phyloP scores from a whole-genome alignment of 495 filamentous ascomycete species.

The Bathelium albidoporum region DNA sequence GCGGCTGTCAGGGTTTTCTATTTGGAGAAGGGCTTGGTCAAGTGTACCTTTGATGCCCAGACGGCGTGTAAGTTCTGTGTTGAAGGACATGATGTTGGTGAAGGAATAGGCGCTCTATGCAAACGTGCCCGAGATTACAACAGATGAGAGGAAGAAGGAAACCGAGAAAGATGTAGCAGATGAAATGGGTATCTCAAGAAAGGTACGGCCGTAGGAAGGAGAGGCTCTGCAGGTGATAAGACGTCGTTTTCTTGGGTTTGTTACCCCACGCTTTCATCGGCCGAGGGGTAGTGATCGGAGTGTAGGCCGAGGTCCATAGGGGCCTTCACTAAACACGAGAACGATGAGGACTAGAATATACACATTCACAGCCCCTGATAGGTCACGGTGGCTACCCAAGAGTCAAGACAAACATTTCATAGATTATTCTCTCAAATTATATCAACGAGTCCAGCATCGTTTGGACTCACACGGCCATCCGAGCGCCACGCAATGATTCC shows the following conservation, averaged over 20 bases:
- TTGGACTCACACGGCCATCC: not conserved
- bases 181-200: not conserved
- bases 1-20: slow-evolving; percentile 6
- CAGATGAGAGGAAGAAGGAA: not conserved
- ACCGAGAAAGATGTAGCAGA: not conserved
- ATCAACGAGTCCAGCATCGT: not conserved
- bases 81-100: slow-evolving; percentile 65
- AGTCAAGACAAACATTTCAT: not conserved
- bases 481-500: not conserved
- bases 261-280: not conserved
- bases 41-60: slow-evolving; percentile 70
- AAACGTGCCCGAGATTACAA: not conserved
- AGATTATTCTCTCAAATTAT: not conserved
- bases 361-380: not conserved
- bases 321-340: not conserved
- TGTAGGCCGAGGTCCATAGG: not conserved
- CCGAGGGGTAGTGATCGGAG: not conserved
- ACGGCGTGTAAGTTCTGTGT: slow-evolving; percentile 76
- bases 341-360: not conserved
- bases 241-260: not conserved
- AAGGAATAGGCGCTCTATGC: not conserved
- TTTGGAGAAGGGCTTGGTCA: not conserved
- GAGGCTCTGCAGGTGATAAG: not conserved
- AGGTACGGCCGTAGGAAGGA: not conserved
- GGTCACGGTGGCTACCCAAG: not conserved